Evolutionary conservation across 495 filamentous ascomycete species (phyloP), one percentile per base, ranked within the genome.

Genomic region (Daldinia decipiens): DNA sequence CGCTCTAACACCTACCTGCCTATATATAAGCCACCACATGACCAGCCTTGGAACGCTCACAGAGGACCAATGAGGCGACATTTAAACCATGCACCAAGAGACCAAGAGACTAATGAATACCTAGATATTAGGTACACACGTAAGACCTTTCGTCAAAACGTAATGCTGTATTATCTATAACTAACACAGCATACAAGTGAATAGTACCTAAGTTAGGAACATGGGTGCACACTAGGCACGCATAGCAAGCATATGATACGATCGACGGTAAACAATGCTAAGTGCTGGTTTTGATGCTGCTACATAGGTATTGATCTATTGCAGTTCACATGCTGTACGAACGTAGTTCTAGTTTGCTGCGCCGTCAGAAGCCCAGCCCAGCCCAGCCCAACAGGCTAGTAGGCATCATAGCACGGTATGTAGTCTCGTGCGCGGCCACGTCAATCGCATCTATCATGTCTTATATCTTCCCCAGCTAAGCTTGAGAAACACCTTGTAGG

Each of bases 11-110:
- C 32, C 34, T 36, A 36, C 13, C 11, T 13, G 34, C 24, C 31
- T 24, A 24, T 59, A 53, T 26, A 40, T 62, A 40, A 45, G 62
- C 53, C 5, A 62, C 58, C 62, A 67, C 59, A 55, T 31, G 9
- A 17, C 54, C 32, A 21, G 17, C 15, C 7, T 7, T 32, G 21
- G 51, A 29, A 54, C 15, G 2, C 32, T 39, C 13, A 17, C 12
- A 21, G 2, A 36, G 1, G 17, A 38, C 34, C 54, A 57, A 39
- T 65, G 38, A 64, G 38, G 62, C 53, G 47, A 67, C 12, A 13
- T 36, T 34, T 34, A 34, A 34, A 34, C 21, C n/a, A n/a, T n/a
- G n/a, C n/a, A n/a, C n/a, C 21, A 24, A 24, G 21, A 24, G 21
- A 24, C 60, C 34, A 52, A 51, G 52, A 15, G 40, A 19, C 43